Evolutionary conservation across 2,329 filamentous ascomycete genomes (phyloP), one percentile per base, ranked within the genome.

Genomic region (Fusarium austroafricanum): DNA sequence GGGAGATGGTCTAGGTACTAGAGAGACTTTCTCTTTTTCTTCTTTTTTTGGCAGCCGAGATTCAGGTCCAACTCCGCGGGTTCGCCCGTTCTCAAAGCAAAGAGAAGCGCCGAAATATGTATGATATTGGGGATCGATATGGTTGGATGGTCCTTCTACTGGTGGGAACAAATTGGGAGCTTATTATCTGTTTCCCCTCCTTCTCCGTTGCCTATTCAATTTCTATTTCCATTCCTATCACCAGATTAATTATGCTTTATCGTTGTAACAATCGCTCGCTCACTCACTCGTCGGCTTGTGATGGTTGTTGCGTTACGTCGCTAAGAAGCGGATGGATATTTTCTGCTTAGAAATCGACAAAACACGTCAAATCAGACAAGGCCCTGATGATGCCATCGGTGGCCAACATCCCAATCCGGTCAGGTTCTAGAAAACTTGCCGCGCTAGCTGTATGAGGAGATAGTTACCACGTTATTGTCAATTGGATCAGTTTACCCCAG

Each of bases 331-430:
- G 23, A 26, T 12, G 28, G 55, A 49, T 43, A 51, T 57, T 61
- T 61, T 55, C 31, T 73, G 71, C 71, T 73, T 73, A 73, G 71
- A 73, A 73, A 73, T 73, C 71, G 67, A 39, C 23, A 15, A 44
- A 28, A 63, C 28, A 29, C 50, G 42, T 60, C 67, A 67, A 68
- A 72, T 71, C 65, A 52, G 70, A 67, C 43, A 46, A 52, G 51
- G 70, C 58, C 55, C 51, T 38, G 62, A 73, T 73, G 68, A 65
- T 72, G 71, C 62, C 65, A 73, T 73, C 66, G 68, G 56, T n/a
- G n/a, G n/a, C 54, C 57, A 55, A 55, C 55, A 51, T 43, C 68
- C 67, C 54, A 50, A 71, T 65, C 47, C 62, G 66, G 66, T 43
- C 51, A 67, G 63, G 66, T 43, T 42, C 20, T 50, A 20, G 37